Conservation (phyloP, 2,329 filamentous ascomycete genomes). For the Pyrenophora teres region DNA sequence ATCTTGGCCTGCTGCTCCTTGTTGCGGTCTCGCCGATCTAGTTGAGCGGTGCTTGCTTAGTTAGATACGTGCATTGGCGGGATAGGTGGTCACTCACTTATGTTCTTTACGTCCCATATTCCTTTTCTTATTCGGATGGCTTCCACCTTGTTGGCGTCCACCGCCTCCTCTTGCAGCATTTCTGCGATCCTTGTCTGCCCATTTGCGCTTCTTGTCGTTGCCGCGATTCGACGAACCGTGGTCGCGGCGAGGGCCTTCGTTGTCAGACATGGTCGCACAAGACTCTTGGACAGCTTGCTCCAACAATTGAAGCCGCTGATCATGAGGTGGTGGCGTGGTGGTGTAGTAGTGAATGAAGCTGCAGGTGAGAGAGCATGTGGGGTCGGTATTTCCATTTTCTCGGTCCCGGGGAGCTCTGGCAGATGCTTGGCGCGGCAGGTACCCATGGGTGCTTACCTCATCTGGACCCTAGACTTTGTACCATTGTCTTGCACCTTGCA, state of each 20-base stretch:
- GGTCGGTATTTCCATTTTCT: slow-evolving; percentile 29
- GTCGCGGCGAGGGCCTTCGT: slow-evolving; percentile 26
- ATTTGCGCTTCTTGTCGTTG: slow-evolving; percentile 42
- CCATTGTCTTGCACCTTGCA: slow-evolving; percentile 11
- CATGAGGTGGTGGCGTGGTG: slow-evolving; percentile 24
- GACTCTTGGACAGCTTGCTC: slow-evolving; percentile 29
- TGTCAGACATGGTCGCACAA: slow-evolving; percentile 32
- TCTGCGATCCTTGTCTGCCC: slow-evolving; percentile 31
- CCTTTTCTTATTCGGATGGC: slow-evolving; percentile 61
- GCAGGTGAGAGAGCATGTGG: slow-evolving; percentile 11
- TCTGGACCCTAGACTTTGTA: background rate
- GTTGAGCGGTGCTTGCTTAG: slow-evolving; percentile 51
- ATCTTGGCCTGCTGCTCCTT: slow-evolving; percentile 48
- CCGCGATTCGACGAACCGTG: slow-evolving; percentile 28
- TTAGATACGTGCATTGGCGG: slow-evolving; percentile 38
- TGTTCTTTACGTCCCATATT: slow-evolving; percentile 70
- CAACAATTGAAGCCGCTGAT: slow-evolving; percentile 23
- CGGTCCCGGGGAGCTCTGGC: slow-evolving; percentile 5
- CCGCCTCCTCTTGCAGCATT: slow-evolving; percentile 39
- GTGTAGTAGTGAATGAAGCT: slow-evolving; percentile 7
- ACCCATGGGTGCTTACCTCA: slow-evolving; percentile 23
- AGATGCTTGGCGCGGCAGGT: slow-evolving; percentile 30
- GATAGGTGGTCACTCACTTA: slow-evolving; percentile 55
- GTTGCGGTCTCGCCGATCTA: slow-evolving; percentile 55
- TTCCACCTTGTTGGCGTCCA: slow-evolving; percentile 43